phyloP scores from a whole-genome alignment of 352 stramenopile species.

The Phytopythium delawarense region DNA sequence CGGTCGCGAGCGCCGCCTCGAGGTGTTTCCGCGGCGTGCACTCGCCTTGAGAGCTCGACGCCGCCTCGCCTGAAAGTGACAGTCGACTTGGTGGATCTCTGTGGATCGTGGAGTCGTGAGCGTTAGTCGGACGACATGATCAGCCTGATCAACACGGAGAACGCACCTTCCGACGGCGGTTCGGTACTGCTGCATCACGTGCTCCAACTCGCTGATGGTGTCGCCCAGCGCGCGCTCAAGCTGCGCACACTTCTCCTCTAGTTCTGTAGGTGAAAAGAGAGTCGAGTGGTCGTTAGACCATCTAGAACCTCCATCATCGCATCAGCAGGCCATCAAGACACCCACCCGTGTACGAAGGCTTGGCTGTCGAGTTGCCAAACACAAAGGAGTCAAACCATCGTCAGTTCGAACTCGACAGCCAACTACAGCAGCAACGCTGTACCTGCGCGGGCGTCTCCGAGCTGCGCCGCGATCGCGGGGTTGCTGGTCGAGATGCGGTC shows the following conservation, averaged over 20 bases:
- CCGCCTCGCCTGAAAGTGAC: conserved; percentile 2
- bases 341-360: conserved; percentile 34
- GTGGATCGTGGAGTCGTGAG: background rate
- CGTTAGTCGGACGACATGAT: background rate
- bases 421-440: conserved; percentile 14
- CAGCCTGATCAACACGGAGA: background rate
- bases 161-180: conserved; percentile 41
- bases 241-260: conserved; percentile 47
- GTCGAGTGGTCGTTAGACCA: background rate
- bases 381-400: background rate
- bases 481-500: conserved; percentile 80
- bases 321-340: background rate
- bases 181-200: conserved; percentile 50
- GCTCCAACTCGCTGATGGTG: conserved; percentile 39
- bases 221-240: conserved; percentile 40
- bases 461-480: conserved; percentile 57
- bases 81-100: conserved; percentile 36
- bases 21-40: conserved; percentile 55
- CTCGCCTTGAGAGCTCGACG: conserved; percentile 12
- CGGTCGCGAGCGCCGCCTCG: conserved; percentile 41
- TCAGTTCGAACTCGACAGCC: conserved; percentile 1
- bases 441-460: conserved; percentile 43
- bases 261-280: conserved; percentile 17
- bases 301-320: background rate
- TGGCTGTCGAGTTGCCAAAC: conserved; percentile 16